phyloP scores from a whole-genome alignment of 2,329 filamentous ascomycete species.

The Fulvia fulva region DNA sequence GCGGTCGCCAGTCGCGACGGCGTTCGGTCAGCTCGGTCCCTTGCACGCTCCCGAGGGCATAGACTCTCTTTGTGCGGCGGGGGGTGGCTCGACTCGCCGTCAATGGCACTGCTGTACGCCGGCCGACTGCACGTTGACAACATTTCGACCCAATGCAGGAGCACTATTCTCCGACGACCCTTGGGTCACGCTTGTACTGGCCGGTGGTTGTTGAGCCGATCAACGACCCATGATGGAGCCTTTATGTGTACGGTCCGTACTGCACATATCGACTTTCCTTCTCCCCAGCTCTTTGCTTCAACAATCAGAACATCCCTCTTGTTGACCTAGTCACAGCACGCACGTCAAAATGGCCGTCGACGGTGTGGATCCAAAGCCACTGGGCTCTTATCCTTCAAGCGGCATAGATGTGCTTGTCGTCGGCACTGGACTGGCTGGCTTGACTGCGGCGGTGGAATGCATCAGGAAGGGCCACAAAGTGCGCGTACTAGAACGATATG shows the following conservation, averaged over 20 bases:
- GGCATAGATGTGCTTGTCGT: constrained; percentile 25
- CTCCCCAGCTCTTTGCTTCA: neutral
- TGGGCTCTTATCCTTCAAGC: constrained; percentile 47
- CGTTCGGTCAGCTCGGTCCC: neutral
- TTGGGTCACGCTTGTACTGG: neutral
- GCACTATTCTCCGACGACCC: neutral
- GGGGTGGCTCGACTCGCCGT: neutral
- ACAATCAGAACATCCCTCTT: neutral
- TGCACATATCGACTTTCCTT: neutral
- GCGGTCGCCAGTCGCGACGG: neutral
- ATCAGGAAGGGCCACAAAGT: constrained; percentile 27
- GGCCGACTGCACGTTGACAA: neutral
- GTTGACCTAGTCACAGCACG: constrained; percentile 8
- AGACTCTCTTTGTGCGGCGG: neutral
- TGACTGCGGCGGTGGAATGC: constrained; percentile 25
- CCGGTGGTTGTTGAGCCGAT: neutral
- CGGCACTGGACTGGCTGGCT: constrained; percentile 24
- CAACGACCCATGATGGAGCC: neutral
- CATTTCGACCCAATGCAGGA: neutral
- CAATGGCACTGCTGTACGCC: neutral
- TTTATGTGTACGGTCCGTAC: neutral
- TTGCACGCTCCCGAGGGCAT: neutral
- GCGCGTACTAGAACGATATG: constrained; percentile 20
- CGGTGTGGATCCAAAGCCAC: constrained; percentile 39
- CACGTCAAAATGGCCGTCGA: constrained; percentile 30